Conservation (phyloP, 1,284 basidiomycete species). For the Rhodotorula sp. region DNA sequence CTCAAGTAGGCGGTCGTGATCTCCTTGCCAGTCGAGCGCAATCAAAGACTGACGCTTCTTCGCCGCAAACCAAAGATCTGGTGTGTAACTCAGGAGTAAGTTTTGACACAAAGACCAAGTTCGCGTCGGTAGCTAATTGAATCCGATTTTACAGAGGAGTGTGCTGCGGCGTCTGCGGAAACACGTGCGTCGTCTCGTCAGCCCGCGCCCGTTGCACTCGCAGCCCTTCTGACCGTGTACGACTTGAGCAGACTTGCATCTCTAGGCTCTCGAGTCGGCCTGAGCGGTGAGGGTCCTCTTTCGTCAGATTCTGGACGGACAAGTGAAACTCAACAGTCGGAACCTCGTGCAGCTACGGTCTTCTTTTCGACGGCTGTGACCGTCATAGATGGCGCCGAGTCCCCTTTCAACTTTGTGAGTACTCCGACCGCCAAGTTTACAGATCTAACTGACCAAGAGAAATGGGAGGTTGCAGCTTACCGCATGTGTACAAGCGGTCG, state of each 20-base stretch:
- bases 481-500: neutral
- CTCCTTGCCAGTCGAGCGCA: neutral
- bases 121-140: too few species aligned
- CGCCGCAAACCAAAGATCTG: neutral
- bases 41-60: neutral
- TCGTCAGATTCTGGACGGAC: neutral
- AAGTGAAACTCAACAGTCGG: neutral
- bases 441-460: too few species aligned
- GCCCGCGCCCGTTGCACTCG: neutral
- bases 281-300: neutral
- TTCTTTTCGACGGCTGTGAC: constrained; percentile 22
- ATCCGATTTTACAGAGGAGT: neutral
- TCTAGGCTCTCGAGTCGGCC: neutral
- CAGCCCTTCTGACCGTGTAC: neutral
- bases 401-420: constrained; percentile 24
- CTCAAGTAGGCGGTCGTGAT: neutral
- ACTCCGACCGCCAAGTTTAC: neutral
- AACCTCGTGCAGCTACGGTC: constrained; percentile 1
- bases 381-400: constrained; percentile 15
- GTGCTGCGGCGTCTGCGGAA: constrained; percentile 22
- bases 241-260: neutral
- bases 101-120: neutral
- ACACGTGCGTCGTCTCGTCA: constrained; percentile 10
- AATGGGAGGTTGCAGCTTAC: neutral
- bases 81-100: neutral